phyloP scores from a whole-genome alignment of 495 filamentous ascomycete species.

The Trichoderma asperelloides region DNA sequence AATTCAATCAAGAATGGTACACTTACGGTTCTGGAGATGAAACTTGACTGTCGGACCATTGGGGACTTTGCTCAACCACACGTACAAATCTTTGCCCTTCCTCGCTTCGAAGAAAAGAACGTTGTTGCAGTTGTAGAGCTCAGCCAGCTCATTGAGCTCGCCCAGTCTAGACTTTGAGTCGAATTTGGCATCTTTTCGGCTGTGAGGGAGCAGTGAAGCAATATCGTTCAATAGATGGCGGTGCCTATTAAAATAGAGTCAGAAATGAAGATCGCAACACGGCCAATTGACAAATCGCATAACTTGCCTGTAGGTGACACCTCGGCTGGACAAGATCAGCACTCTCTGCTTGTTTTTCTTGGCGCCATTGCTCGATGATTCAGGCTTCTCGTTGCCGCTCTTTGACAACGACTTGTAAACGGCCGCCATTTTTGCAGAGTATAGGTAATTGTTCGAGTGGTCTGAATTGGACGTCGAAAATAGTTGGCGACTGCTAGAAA shows the following conservation, averaged over 20 bases:
- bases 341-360: conserved; percentile 69
- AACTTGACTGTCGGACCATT: conserved; percentile 93
- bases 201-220: conserved; percentile 79
- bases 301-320: conserved; percentile 75
- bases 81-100: conserved; percentile 89
- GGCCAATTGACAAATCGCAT: neutral
- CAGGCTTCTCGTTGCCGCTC: conserved; percentile 40
- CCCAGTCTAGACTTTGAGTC: conserved; percentile 92
- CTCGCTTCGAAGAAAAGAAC: conserved; percentile 93
- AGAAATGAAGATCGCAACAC: neutral
- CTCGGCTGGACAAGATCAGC: conserved; percentile 79
- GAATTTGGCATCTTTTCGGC: conserved; percentile 88
- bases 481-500: conserved; percentile 8
- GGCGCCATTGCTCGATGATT: conserved; percentile 27
- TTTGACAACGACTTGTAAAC: conserved; percentile 92
- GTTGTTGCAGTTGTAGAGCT: conserved; percentile 98
- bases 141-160: conserved; percentile 90
- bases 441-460: neutral
- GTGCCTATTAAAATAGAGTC: conserved; percentile 46
- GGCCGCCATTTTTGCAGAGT: conserved; percentile 60
- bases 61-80: conserved; percentile 88
- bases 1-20: no score
- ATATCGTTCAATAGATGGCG: conserved; percentile 90
- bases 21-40: conserved; percentile 56
- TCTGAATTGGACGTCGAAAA: neutral